Base-by-base conservation (phyloP, 1,139 yeast genomes). In the Pichia sp. region DNA sequence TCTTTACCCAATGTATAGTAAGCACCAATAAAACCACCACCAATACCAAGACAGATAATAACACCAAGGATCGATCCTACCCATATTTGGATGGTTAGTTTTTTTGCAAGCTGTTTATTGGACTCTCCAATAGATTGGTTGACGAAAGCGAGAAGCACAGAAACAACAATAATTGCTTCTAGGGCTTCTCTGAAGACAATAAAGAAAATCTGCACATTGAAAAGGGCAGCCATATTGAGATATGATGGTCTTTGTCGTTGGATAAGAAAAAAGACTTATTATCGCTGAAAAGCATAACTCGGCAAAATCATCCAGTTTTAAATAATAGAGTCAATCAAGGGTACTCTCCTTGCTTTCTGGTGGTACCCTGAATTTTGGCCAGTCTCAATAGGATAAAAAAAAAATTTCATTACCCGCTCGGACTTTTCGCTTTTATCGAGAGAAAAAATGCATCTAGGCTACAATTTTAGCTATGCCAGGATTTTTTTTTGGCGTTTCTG, bases 111-210 rank as follows among this genome's bases (percentile, higher is more conserved):
- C 2, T 44, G 52, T 9, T 52, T 49, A 34, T 55, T 53, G 27
- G 49, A 48, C 34, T 49, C 51, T 44, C 85, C 87, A 51, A 85
- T 72, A 60, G 88, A 85, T 68, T 88, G 96, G 62, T 85, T 87
- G 50, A 90, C 77, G 66, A 90, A 90, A 27, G 97, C 92, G 49
- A 90, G 73, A 49, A 90, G 73, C 42, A 90, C 95, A 3, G 97
- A 86, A 47, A 90, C 84, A 51, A 90, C 88, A 50, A 90, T 79
- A 41, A 88, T 76, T 42, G 96, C 95, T 69, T 90, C 97, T 52
- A 90, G 71, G 2, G 95, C 72, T 67, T 90, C 97, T 67, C 97
- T 79, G 57, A 90, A 77, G 49, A 87, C 87, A 57, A 90, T 83
- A 68, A 90, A 88, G 68, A 88, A 90, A 52, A 76, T 68, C 55